Evolutionary conservation across 805 yeast species (phyloP).

Genomic region (Deakozyma indianensis): DNA sequence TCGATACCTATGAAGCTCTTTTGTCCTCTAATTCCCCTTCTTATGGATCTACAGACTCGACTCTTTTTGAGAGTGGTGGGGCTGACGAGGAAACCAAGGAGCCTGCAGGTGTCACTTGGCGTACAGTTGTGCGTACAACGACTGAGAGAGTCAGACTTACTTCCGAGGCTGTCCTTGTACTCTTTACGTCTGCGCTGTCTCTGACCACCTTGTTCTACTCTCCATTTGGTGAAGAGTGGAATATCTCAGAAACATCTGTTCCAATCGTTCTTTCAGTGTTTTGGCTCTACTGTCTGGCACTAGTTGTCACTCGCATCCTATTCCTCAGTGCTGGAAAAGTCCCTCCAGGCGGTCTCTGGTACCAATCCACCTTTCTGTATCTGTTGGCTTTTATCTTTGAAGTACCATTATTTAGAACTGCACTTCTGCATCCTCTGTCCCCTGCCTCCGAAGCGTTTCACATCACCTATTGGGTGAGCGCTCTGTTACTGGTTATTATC

Average conservation of each 20-base stretch:
- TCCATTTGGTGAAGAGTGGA: slow-evolving; percentile 1
- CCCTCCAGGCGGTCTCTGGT: too few relatives aligned
- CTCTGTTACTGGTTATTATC: too few relatives aligned
- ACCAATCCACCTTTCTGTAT: too few relatives aligned
- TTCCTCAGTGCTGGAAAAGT: too few relatives aligned
- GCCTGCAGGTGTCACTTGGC: not conserved
- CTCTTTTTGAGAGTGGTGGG: not conserved
- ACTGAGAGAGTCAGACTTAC: slow-evolving; percentile 14
- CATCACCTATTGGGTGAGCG: too few relatives aligned
- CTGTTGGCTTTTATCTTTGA: too few relatives aligned
- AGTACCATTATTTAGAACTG: too few relatives aligned
- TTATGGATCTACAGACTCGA: not conserved
- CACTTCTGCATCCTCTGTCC: too few relatives aligned
- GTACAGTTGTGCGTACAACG: slow-evolving; percentile 14
- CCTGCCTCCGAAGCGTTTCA: too few relatives aligned
- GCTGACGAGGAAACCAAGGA: not conserved
- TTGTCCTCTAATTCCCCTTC: not conserved
- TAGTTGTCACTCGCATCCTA: too few relatives aligned
- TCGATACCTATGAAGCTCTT: not conserved
- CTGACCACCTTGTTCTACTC: slow-evolving; percentile 7
- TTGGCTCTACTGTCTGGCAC: too few relatives aligned
- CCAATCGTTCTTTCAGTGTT: too few relatives aligned
- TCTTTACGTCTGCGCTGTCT: slow-evolving; percentile 11
- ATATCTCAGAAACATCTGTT: not conserved
- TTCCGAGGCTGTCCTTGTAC: slow-evolving; percentile 13